phyloP scores from a whole-genome alignment of 176 grass and related monocot genomes.

The Oryza punctata region DNA sequence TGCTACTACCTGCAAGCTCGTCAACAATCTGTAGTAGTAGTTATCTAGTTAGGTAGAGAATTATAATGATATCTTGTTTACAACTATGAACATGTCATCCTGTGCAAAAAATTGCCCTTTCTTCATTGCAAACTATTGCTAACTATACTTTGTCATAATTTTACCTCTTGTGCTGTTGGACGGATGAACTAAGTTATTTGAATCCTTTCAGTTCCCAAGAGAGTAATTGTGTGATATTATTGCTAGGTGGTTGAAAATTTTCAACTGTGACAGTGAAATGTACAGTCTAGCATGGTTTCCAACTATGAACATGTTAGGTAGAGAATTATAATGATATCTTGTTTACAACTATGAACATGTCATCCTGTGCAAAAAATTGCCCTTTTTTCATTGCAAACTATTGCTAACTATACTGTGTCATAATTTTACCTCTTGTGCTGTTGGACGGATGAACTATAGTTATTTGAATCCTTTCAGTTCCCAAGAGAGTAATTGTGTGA shows the following conservation, averaged over 20 bases:
- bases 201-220: not conserved
- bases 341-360: not conserved
- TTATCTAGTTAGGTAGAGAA: not conserved
- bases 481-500: not conserved
- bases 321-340: not conserved
- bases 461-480: not conserved
- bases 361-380: not conserved
- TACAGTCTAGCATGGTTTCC: not conserved
- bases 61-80: not conserved
- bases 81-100: not conserved
- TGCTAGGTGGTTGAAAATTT: no score
- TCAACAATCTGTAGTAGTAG: no score
- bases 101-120: not conserved
- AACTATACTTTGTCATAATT: not conserved
- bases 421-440: not conserved
- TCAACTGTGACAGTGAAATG: no score
- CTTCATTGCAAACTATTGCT: not conserved
- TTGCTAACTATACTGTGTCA: not conserved
- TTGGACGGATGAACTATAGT: not conserved
- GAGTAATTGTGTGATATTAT: not conserved
- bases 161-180: no score
- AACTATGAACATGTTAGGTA: no score
- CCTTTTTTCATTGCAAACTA: no score
- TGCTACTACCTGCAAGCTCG: not conserved
- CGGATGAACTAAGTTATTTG: not conserved